phyloP scores from a whole-genome alignment of 352 stramenopile genomes.

The Phytophthora chlamydospora region DNA sequence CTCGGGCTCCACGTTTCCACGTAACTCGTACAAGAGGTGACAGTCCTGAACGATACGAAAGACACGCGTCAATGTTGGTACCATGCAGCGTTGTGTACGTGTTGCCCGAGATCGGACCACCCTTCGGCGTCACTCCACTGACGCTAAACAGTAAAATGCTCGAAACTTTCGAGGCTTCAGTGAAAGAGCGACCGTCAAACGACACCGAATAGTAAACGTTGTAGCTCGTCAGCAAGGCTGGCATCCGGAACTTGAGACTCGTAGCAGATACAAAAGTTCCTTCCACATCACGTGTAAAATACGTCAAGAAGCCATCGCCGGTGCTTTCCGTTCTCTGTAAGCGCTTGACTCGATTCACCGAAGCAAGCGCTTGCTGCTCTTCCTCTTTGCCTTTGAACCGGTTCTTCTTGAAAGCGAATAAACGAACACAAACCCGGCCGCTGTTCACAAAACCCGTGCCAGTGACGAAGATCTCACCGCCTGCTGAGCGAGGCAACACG shows the following conservation, averaged over 20 bases:
- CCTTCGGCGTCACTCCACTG: conserved; percentile 52
- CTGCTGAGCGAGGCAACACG: conserved; percentile 62
- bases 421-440: conserved; percentile 41
- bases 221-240: conserved; percentile 59
- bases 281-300: conserved; percentile 45
- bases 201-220: conserved; percentile 71
- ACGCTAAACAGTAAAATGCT: conserved; percentile 66
- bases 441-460: conserved; percentile 56
- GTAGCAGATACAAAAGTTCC: conserved; percentile 47
- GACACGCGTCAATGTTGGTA: conserved; percentile 64
- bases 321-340: conserved; percentile 34
- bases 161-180: conserved; percentile 33
- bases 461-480: conserved; percentile 53
- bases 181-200: conserved; percentile 59
- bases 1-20: conserved; percentile 61
- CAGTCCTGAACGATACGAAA: conserved; percentile 34
- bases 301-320: conserved; percentile 47
- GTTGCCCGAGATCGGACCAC: conserved; percentile 70
- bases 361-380: conserved; percentile 35
- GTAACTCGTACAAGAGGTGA: conserved; percentile 50
- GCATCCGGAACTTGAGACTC: conserved; percentile 47
- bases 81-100: conserved; percentile 70
- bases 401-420: conserved; percentile 53
- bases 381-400: conserved; percentile 32
- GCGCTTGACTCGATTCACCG: conserved; percentile 39